phyloP scores from a whole-genome alignment of 2,329 filamentous ascomycete genomes.

The Simplicillium sp. region DNA sequence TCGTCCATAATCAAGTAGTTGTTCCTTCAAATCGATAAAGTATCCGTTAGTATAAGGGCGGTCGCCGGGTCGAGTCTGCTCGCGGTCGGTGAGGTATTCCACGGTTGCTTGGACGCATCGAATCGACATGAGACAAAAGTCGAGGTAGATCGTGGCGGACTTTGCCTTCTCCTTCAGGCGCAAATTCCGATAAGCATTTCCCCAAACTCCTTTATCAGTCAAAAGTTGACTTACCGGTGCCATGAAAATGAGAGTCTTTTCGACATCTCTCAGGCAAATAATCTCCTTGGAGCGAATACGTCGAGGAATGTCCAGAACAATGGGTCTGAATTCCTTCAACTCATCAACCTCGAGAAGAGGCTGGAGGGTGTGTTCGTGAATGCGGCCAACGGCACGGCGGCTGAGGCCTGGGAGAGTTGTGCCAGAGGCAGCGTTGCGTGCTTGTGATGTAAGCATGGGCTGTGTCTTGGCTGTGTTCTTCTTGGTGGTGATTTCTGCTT shows the following conservation, averaged over 20 bases:
- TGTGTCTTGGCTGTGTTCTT: constrained; percentile 19
- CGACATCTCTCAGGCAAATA: constrained; percentile 82
- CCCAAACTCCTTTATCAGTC: constrained; percentile 46
- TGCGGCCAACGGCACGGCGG: constrained; percentile 62
- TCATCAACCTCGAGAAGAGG: constrained; percentile 66
- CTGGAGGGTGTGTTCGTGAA: constrained; percentile 68
- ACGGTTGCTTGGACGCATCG: constrained; percentile 84
- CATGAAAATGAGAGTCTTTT: constrained; percentile 85
- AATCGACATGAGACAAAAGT: constrained; percentile 85
- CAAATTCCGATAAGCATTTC: constrained; percentile 61
- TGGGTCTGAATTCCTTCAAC: constrained; percentile 70
- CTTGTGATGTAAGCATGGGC: constrained; percentile 46
- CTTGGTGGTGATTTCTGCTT: constrained; percentile 29
- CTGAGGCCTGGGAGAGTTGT: constrained; percentile 49
- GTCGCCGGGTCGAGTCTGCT: constrained; percentile 76
- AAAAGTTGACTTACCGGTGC: constrained; percentile 77
- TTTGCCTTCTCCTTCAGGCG: constrained; percentile 70
- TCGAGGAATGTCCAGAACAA: constrained; percentile 68
- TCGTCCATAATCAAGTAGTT: constrained; percentile 82
- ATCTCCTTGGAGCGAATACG: constrained; percentile 80
- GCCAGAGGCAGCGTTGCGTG: constrained; percentile 44
- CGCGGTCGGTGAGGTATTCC: constrained; percentile 73
- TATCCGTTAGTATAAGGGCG: constrained; percentile 92
- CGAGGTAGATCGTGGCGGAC: constrained; percentile 61
- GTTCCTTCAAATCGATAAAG: constrained; percentile 91